Conservation (phyloP, 1,284 basidiomycete genomes). For the Tilletia caries region DNA sequence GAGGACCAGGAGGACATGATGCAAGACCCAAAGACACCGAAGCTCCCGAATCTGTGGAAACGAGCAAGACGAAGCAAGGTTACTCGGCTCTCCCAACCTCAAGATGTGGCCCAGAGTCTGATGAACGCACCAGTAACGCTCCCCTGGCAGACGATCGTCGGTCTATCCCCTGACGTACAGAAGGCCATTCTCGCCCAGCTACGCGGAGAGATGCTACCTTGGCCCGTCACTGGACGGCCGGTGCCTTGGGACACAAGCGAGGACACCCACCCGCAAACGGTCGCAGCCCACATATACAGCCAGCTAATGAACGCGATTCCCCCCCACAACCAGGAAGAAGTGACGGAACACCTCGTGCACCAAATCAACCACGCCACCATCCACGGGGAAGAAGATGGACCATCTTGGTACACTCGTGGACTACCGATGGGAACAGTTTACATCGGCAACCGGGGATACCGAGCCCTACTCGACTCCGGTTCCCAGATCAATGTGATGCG, state of each 20-base stretch:
- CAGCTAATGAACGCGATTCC: too few relatives aligned
- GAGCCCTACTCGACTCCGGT: neutral
- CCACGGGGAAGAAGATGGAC: neutral
- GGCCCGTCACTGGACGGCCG: neutral
- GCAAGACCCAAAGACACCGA: too few relatives aligned
- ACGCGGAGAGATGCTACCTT: neutral
- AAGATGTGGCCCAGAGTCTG: neutral
- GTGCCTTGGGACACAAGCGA: too few relatives aligned
- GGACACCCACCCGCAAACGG: neutral
- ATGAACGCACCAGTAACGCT: neutral
- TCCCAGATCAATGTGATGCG: neutral
- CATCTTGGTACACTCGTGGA: neutral
- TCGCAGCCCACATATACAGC: too few relatives aligned
- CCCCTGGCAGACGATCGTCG: neutral
- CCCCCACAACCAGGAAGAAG: too few relatives aligned
- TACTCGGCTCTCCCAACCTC: neutral
- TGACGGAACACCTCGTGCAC: neutral
- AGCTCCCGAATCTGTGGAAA: too few relatives aligned
- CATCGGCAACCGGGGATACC: neutral
- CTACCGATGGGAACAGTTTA: neutral
- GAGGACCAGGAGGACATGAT: too few relatives aligned
- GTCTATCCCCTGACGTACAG: neutral
- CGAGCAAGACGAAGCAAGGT: too few relatives aligned
- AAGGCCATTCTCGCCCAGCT: neutral
- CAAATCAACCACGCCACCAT: neutral